Conservation (phyloP, 371 early-diverging fungal genomes). For the Neoconidiobolus thromboides region DNA sequence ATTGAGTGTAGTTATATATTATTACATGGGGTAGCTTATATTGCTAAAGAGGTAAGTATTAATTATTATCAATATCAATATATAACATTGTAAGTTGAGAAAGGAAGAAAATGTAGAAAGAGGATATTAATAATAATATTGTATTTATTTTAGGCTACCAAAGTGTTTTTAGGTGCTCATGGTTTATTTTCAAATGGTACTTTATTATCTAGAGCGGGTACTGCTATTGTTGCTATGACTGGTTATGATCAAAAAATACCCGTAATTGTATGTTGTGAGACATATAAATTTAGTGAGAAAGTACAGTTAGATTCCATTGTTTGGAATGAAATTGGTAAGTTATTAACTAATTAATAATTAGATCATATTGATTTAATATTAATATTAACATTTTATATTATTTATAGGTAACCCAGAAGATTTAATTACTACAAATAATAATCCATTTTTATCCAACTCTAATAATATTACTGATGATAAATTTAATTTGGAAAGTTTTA, state of each 20-base stretch:
- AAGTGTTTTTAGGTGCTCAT: slow-evolving; percentile 86
- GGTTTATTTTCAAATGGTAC: slow-evolving; percentile 85
- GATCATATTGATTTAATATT: slow-evolving; percentile 13
- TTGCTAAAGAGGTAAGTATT: not conserved
- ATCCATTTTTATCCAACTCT: no score
- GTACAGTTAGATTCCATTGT: slow-evolving; percentile 90
- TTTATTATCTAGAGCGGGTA: slow-evolving; percentile 79
- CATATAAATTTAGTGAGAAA: slow-evolving; percentile 86
- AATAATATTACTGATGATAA: slow-evolving; percentile 13
- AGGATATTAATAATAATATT: slow-evolving; percentile 32
- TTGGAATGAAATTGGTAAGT: slow-evolving; percentile 76
- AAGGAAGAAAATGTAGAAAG: no score
- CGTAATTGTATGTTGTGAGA: slow-evolving; percentile 89
- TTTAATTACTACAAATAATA: no score
- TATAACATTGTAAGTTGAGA: no score
- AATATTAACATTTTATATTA: no score
- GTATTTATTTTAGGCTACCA: slow-evolving; percentile 69
- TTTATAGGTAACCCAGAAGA: no score
- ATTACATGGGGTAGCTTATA: slow-evolving; percentile 26
- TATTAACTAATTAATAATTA: not conserved
- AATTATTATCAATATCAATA: not conserved
- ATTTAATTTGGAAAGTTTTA: not conserved
- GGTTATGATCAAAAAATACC: slow-evolving; percentile 78
- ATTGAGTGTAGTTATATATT: slow-evolving; percentile 60
- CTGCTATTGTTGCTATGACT: slow-evolving; percentile 79